Conservation (phyloP, 257 asterid species). For the Solanum dulcamara region DNA sequence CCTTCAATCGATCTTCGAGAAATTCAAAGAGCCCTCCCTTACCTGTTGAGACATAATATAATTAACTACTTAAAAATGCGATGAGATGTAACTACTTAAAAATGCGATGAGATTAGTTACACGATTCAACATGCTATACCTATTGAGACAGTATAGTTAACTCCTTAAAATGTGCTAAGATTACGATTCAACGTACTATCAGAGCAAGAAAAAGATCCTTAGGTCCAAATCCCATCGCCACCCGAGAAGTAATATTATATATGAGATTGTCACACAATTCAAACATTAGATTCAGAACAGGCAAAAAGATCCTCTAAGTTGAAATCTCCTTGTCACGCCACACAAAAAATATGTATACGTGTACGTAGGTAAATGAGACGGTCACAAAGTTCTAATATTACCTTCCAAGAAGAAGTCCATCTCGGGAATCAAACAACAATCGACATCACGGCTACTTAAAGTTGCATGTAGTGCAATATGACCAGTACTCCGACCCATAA, state of each 20-base stretch:
- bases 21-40: slow-evolving; percentile 61
- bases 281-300: not conserved
- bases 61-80: no score
- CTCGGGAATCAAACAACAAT: slow-evolving; percentile 77
- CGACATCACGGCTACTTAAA: slow-evolving; percentile 68
- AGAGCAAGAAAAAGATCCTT: not conserved
- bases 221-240: not conserved
- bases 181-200: not conserved
- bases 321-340: not conserved
- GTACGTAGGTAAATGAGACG: not conserved
- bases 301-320: not conserved
- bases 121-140: not conserved
- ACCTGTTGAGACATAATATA: not conserved
- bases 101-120: not conserved
- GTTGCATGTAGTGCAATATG: slow-evolving; percentile 76
- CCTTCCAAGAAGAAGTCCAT: slow-evolving; percentile 56
- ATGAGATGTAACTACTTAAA: not conserved
- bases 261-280: not conserved
- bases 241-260: not conserved
- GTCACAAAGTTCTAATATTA: not conserved
- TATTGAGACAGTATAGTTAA: not conserved
- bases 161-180: not conserved
- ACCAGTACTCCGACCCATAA: slow-evolving; percentile 88
- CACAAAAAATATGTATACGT: not conserved
- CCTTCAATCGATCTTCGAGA: slow-evolving; percentile 24